Percentiles rank a stretch among this genome's conserved stretches.
These are phyloP conservation scores for Viridothelium virens DNA, from an alignment of 495 filamentous ascomycete species.

Conservation along the genomic window DNA sequence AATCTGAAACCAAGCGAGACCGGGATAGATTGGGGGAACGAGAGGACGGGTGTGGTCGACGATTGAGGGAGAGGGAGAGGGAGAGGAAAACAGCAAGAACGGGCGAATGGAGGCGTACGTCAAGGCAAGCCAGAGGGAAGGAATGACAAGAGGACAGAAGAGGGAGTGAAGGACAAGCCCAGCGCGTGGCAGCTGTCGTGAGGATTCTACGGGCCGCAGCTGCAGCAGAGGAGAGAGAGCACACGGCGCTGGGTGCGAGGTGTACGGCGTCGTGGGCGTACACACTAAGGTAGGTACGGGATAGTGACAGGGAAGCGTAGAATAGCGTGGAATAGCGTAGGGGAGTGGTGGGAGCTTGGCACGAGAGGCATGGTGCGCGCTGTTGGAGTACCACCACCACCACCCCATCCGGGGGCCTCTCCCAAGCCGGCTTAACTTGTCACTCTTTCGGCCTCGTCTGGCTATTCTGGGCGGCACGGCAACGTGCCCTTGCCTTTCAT, in stretches of 20 bases:
- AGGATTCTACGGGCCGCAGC: constrained; percentile 9
- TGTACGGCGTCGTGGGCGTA: not conserved
- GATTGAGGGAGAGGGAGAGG: not conserved
- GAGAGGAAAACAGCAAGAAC: not conserved
- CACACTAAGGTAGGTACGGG: too few species aligned
- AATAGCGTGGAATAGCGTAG: too few species aligned
- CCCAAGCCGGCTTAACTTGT: not conserved
- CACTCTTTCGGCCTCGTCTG: not conserved
- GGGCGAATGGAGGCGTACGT: not conserved
- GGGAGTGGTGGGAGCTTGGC: too few species aligned
- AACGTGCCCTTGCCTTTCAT: not conserved
- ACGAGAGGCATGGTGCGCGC: too few species aligned
- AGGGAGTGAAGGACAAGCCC: not conserved
- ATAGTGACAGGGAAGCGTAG: too few species aligned
- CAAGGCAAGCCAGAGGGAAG: not conserved
- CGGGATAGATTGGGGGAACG: not conserved
- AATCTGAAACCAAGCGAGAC: constrained; percentile 1
- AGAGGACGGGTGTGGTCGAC: not conserved
- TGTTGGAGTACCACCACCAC: not conserved
- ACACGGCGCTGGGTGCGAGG: not conserved
- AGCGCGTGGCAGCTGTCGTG: not conserved
- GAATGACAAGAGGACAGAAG: not conserved
- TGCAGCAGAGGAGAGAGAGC: not conserved
- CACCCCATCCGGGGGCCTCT: not conserved
- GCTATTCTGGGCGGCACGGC: not conserved